Evolutionary conservation across 495 filamentous ascomycete genomes (phyloP).

Genomic region (Xylaria flabelliformis): DNA sequence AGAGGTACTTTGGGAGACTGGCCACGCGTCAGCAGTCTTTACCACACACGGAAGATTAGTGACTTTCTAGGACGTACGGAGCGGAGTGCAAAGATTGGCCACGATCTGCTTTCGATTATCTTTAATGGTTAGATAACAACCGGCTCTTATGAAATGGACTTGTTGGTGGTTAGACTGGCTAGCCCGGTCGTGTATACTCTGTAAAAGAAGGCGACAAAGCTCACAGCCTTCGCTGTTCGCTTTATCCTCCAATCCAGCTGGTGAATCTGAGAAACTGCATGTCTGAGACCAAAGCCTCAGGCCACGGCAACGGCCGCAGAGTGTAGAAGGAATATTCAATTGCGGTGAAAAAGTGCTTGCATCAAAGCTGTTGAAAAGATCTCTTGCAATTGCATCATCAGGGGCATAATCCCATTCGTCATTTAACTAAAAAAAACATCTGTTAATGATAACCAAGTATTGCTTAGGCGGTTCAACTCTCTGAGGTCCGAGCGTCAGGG

Average conservation of each 20-base stretch:
- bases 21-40: not conserved
- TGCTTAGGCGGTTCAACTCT: not conserved
- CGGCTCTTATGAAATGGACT: not conserved
- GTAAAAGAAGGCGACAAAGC: not conserved
- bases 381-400: not conserved
- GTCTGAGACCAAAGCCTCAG: not conserved
- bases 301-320: not conserved
- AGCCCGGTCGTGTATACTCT: not conserved
- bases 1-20: not conserved
- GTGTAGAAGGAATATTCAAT: not conserved
- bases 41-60: not conserved
- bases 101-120: not conserved
- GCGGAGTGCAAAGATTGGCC: not conserved
- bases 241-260: not conserved
- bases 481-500: not conserved
- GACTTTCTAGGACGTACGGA: not conserved
- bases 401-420: not conserved
- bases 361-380: not conserved
- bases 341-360: not conserved
- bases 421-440: not conserved
- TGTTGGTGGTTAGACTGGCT: not conserved
- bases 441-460: not conserved
- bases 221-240: not conserved
- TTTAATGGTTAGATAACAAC: not conserved
- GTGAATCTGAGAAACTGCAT: not conserved